Evolutionary conservation across 2,329 filamentous ascomycete genomes (phyloP), one percentile per base, ranked within the genome.

Genomic region (Calycina marina): DNA sequence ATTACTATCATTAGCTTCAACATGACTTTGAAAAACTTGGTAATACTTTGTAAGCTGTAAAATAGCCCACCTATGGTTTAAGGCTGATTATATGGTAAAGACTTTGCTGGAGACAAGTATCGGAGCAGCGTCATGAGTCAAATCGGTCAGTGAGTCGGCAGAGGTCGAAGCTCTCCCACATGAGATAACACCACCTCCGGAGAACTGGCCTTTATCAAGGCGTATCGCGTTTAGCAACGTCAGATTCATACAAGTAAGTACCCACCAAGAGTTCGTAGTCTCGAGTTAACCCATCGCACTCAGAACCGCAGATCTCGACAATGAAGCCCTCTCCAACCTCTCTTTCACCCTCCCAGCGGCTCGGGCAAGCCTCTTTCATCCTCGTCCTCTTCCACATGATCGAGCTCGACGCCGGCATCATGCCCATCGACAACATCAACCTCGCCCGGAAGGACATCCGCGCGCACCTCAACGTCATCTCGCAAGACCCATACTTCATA

Each of bases 401-500:
- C 6, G 57, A 67, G 14, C 45, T 58, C 18, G 51, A 52, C 2
- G 40, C 50, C 0, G 65, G 22, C 25, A 53, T 72, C 15, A 65
- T 71, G 41, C 57, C 56, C 1, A 36, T 67, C 6, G 58, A 68
- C 34, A 52, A 70, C 15, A 46, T 54, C 4, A 50, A 45, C 3
- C 39, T 69, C 0, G 56, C 61, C 3, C 56, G 57, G 5, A 51
- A 63, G 13, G 46, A 50, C 0, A 48, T 69, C n/a, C 62, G 67
- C n/a, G 48, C 55, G 6, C 50, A 57, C 1, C 41, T 60, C 20
- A 52, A 56, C 30, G 49, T 47, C 0, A 47, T 59, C 10, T 40
- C 67, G 0, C 67, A 72, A 49, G 66, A 71, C 30, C 54, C 63
- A 0, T 60, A 67, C 41, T 52, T 66, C 15, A 53, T 69, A 3